phyloP scores from a whole-genome alignment of 345 rosid species.

The Boechera stricta region DNA sequence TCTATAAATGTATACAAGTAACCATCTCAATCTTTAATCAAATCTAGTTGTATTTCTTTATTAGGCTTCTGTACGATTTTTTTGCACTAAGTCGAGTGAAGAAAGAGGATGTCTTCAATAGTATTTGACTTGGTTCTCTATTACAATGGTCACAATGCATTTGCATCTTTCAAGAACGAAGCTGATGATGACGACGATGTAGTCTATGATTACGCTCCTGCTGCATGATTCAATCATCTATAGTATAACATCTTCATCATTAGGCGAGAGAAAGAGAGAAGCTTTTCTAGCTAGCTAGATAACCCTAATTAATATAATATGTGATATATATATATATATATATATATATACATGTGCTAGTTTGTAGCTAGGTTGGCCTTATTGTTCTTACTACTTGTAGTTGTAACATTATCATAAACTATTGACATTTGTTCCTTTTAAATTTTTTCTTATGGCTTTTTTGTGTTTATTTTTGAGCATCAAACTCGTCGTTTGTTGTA shows the following conservation, averaged over 20 bases:
- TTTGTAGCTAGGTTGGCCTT: constrained; percentile 22
- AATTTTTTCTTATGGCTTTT: neutral
- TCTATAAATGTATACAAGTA: constrained; percentile 29
- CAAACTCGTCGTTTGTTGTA: neutral
- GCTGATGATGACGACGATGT: constrained; percentile 44
- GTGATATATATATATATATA: neutral
- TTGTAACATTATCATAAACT: constrained; percentile 14
- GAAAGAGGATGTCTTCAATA: constrained; percentile 12
- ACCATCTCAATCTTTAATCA: constrained; percentile 31
- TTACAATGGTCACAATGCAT: constrained; percentile 15
- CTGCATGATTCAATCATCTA: constrained; percentile 38
- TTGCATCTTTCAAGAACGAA: constrained; percentile 34
- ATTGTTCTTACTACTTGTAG: constrained; percentile 18
- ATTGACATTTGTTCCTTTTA: neutral
- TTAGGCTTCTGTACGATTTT: neutral
- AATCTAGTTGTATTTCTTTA: neutral
- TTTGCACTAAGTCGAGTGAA: constrained; percentile 14
- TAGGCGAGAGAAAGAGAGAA: neutral
- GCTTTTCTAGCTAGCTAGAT: constrained; percentile 18
- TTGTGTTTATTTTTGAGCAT: neutral
- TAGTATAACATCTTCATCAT: constrained; percentile 23
- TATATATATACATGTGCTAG: neutral
- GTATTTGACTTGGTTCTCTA: constrained; percentile 8
- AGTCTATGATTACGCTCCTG: constrained; percentile 40
- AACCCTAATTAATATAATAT: neutral